phyloP scores from a whole-genome alignment of 164 flowering plant genomes.

The Magnolia sinica region DNA sequence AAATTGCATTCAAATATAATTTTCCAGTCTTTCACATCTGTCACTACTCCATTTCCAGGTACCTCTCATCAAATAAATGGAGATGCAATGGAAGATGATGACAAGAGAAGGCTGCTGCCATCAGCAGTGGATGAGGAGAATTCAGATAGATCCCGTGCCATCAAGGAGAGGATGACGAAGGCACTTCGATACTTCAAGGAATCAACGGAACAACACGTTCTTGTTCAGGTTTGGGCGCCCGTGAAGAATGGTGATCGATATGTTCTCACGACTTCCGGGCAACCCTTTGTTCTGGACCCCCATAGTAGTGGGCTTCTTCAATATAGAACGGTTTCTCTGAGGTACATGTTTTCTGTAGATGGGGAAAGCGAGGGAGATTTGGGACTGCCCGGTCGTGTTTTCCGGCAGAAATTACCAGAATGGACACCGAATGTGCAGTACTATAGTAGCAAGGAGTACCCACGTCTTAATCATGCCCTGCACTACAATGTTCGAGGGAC shows the following conservation, averaged over 20 bases:
- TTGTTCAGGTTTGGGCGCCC: slow-evolving; percentile 99
- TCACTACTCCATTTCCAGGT: slow-evolving; percentile 23
- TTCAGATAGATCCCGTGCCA: slow-evolving; percentile 57
- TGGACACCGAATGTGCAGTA: slow-evolving; percentile 99
- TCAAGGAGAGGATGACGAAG: slow-evolving; percentile 85
- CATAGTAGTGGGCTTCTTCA: slow-evolving; percentile 72
- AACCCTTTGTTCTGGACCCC: slow-evolving; percentile 88
- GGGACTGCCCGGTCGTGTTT: slow-evolving; percentile 98
- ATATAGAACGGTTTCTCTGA: slow-evolving; percentile 76
- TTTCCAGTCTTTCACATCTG: background rate
- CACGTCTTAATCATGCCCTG: slow-evolving; percentile 73
- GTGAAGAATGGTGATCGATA: slow-evolving; percentile 56
- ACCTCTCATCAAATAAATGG: slow-evolving; percentile 31
- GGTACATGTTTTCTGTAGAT: slow-evolving; percentile 72
- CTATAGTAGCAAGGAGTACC: slow-evolving; percentile 75
- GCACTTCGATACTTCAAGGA: slow-evolving; percentile 85
- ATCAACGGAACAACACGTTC: slow-evolving; percentile 69
- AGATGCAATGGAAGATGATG: slow-evolving; percentile 21
- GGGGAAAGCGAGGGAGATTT: slow-evolving; percentile 62
- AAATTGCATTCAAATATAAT: no score
- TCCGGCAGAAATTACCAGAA: slow-evolving; percentile 75
- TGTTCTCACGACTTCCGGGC: slow-evolving; percentile 91
- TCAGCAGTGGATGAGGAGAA: background rate
- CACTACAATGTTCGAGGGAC: slow-evolving; percentile 78
- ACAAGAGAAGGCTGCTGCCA: slow-evolving; percentile 25